Evolutionary conservation across 2,329 filamentous ascomycete genomes (phyloP).

Genomic region (Fusarium sp.): DNA sequence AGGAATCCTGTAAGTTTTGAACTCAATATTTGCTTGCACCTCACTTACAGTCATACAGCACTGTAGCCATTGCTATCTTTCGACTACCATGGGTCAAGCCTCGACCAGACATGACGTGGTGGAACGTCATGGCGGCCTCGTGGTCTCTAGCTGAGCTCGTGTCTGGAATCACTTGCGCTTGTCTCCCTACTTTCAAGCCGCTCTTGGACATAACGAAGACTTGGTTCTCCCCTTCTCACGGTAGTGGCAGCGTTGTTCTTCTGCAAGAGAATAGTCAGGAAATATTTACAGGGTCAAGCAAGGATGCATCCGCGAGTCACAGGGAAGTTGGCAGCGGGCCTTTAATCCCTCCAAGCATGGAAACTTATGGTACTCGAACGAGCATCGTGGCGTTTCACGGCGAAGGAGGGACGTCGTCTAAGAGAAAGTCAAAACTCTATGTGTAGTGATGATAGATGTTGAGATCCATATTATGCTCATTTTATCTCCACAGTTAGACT

Average conservation of each 20-base stretch:
- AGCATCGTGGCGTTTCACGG: not conserved
- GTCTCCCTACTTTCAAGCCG: slow-evolving; percentile 33
- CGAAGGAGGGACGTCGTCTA: not conserved
- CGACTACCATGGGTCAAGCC: slow-evolving; percentile 39
- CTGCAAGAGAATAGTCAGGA: not conserved
- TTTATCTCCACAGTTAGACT: no score
- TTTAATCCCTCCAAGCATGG: not conserved
- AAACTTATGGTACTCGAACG: slow-evolving; percentile 20
- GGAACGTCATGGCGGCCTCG: slow-evolving; percentile 28
- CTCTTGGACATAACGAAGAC: not conserved
- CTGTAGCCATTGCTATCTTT: slow-evolving; percentile 25
- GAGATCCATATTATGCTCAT: no score
- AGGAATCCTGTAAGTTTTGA: slow-evolving; percentile 25
- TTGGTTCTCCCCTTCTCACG: rapidly evolving
- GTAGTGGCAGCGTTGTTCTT: slow-evolving; percentile 5
- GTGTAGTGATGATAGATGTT: no score
- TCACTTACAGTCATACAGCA: slow-evolving; percentile 1
- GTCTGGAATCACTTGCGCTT: slow-evolving; percentile 39
- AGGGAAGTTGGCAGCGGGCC: not conserved
- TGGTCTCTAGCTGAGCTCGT: slow-evolving; percentile 42
- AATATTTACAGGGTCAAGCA: not conserved
- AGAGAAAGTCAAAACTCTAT: not conserved
- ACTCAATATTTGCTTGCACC: rapidly evolving
- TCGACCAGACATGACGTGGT: slow-evolving; percentile 28
- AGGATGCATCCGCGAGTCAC: no score